Percentiles rank a stretch among this genome's conserved stretches.
These are phyloP conservation scores for Jaapia argillacea DNA, from an alignment of 768 basidiomycete species.

Conservation along the genomic window DNA sequence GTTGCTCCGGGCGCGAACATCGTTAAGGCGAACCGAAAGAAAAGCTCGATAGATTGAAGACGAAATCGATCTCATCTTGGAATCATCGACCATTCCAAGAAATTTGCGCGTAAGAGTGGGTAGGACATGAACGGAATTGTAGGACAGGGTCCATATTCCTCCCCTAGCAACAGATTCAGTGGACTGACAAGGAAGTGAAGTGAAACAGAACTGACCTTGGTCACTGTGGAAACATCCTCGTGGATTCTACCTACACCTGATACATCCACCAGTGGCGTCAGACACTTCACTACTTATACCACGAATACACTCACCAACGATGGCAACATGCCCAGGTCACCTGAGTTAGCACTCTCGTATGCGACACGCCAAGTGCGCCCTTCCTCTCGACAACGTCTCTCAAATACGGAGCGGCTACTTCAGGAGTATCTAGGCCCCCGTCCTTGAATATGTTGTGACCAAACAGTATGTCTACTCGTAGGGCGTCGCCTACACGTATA, in stretches of 20 bases:
- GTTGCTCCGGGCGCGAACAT: conserved; percentile 77
- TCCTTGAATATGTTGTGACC: conserved; percentile 47
- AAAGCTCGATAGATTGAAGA: conserved; percentile 72
- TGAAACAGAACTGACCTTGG: conserved; percentile 59
- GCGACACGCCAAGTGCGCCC: conserved; percentile 78
- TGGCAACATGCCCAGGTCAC: conserved; percentile 80
- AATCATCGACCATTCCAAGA: too few species aligned
- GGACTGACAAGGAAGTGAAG: too few species aligned
- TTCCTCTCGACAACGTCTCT: conserved; percentile 53
- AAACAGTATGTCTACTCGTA: conserved; percentile 75
- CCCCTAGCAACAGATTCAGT: too few species aligned
- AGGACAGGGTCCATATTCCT: conserved; percentile 78
- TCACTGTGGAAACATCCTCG: conserved; percentile 83
- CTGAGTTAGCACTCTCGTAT: conserved; percentile 83
- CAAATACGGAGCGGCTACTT: conserved; percentile 65
- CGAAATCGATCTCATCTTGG: conserved; percentile 73
- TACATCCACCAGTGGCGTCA: too few species aligned
- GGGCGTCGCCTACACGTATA: conserved; percentile 80
- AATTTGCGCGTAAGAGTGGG: background rate
- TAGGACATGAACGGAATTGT: background rate
- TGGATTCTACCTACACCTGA: conserved; percentile 63
- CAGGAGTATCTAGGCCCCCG: conserved; percentile 37
- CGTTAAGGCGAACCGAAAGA: conserved; percentile 78
- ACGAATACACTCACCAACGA: conserved; percentile 46
- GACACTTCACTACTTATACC: background rate